Evolutionary conservation across 2,329 filamentous ascomycete species (phyloP).

Genomic region (Verticillium alfalfae): DNA sequence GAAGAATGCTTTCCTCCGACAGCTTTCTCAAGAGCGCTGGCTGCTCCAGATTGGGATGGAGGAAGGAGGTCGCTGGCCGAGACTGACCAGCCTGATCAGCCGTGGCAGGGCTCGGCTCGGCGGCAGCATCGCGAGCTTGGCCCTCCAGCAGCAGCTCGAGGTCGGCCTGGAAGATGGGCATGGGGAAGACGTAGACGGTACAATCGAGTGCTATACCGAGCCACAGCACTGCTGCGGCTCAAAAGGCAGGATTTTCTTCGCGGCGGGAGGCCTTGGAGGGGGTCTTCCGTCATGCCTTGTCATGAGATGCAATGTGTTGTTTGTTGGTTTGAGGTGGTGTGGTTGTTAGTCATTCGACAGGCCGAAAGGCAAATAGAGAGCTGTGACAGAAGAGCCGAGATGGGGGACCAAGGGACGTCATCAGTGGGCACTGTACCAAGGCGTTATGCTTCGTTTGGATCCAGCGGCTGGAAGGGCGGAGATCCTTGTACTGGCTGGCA

Average conservation of each 20-base stretch:
- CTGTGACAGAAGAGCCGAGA: not conserved
- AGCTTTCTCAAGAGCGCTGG: slow-evolving; percentile 25
- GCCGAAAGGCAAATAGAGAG: not conserved
- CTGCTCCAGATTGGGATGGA: not conserved
- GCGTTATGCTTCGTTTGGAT: not conserved
- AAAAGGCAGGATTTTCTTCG: slow-evolving; percentile 1
- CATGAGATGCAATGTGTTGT: not conserved
- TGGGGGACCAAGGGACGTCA: not conserved
- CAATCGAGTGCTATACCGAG: slow-evolving; percentile 10
- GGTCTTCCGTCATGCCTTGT: not conserved
- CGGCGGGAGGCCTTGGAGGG: not conserved
- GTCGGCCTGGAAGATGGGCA: slow-evolving; percentile 56
- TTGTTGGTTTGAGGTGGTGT: not conserved
- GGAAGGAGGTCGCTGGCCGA: not conserved
- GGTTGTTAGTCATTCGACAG: not conserved
- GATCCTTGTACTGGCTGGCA: not conserved
- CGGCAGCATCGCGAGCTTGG: not conserved
- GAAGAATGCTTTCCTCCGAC: slow-evolving; percentile 56
- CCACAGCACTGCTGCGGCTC: slow-evolving; percentile 25
- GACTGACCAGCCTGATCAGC: not conserved
- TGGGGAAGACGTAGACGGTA: slow-evolving; percentile 23
- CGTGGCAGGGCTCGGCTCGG: not conserved
- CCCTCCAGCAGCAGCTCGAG: slow-evolving; percentile 28
- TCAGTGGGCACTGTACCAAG: not conserved
- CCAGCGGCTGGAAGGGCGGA: too few species aligned